phyloP scores from a whole-genome alignment of 2,329 filamentous ascomycete species.

The Stagonosporopsis chrysanthemi region DNA sequence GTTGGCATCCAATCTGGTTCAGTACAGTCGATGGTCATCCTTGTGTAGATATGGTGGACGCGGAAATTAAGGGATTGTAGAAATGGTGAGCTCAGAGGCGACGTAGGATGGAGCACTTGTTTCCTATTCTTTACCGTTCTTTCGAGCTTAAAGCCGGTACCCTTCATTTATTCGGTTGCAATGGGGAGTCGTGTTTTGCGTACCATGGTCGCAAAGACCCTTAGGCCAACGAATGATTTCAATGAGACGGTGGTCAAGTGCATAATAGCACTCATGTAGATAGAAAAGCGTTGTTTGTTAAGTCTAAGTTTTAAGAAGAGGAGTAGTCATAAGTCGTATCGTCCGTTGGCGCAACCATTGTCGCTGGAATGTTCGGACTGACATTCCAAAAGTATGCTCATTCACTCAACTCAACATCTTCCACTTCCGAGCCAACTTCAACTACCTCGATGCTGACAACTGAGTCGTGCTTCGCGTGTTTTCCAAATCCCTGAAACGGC shows the following conservation, averaged over 20 bases:
- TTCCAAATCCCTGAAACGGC: constrained; percentile 13
- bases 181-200: background rate
- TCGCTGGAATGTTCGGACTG: background rate
- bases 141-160: no score
- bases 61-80: background rate
- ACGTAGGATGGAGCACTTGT: no score
- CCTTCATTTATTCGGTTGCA: background rate
- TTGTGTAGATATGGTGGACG: background rate
- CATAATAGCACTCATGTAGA: background rate
- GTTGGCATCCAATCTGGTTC: background rate
- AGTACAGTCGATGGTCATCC: background rate
- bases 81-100: background rate
- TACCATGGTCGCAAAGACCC: background rate
- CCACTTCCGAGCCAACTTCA: constrained; percentile 13
- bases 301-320: constrained; percentile 2
- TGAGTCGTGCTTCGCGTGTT: constrained; percentile 21
- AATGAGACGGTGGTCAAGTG: background rate
- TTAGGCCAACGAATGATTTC: background rate
- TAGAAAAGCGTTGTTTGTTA: constrained; percentile 1
- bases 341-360: background rate
- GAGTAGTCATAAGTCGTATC: constrained; percentile 10
- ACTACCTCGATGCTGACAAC: constrained; percentile 12
- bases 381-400: background rate
- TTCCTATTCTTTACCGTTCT: no score
- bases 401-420: constrained; percentile 14